A percentile compares a stretch with the other conserved stretches of the same genome.
Conservation (phyloP, 495 filamentous ascomycete species). For the Daldinia vernicosa region DNA sequence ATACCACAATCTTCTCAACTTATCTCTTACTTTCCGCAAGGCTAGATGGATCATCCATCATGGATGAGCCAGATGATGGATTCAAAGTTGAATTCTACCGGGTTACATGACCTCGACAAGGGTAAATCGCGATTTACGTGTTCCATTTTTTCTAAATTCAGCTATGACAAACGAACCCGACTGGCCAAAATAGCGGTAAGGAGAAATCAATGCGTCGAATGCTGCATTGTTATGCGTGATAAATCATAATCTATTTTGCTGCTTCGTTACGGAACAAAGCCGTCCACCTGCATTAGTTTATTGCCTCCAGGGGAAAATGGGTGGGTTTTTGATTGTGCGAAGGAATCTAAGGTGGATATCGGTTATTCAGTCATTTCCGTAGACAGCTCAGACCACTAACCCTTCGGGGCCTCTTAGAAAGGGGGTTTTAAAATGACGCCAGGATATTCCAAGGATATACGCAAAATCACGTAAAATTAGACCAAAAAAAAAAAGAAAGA, state of each 20-base stretch:
- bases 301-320: constrained; percentile 11
- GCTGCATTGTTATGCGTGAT: constrained; percentile 19
- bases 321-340: constrained; percentile 13
- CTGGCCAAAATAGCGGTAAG: not conserved
- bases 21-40: too few relatives aligned
- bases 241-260: constrained; percentile 36
- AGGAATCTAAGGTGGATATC: constrained; percentile 13
- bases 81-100: not conserved
- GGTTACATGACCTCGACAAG: not conserved
- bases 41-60: too few relatives aligned
- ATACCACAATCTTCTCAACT: not conserved
- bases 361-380: constrained; percentile 1
- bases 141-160: not conserved
- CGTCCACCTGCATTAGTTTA: constrained; percentile 34
- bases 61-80: not conserved
- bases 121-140: not conserved
- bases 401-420: not conserved
- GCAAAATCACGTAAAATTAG: not conserved
- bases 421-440: not conserved
- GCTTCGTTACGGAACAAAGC: constrained; percentile 19
- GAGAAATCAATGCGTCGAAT: constrained; percentile 3
- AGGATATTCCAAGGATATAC: not conserved
- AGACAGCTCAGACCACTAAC: constrained; percentile 5
- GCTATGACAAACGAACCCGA: not conserved
- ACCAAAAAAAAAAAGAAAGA: not conserved